Conservation (phyloP, 106 monocot species). For the Hemerocallis citrina region DNA sequence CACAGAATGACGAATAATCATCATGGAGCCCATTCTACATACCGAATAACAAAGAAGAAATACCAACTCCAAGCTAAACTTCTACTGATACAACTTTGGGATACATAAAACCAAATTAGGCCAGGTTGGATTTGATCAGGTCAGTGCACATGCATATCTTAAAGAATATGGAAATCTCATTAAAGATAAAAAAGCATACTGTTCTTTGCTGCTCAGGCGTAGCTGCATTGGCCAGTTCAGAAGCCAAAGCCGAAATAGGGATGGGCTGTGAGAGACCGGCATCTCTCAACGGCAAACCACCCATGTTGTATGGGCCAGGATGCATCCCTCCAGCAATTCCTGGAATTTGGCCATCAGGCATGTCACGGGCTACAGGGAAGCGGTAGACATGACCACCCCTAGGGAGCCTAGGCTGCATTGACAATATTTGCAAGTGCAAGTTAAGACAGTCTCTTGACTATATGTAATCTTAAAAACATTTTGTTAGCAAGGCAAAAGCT, state of each 20-base stretch:
- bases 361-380: constrained; percentile 56
- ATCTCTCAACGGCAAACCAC: constrained; percentile 36
- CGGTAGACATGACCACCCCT: constrained; percentile 59
- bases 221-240: constrained; percentile 77
- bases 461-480: neutral
- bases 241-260: constrained; percentile 55
- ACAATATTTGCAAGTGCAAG: neutral
- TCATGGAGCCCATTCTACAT: too few species aligned
- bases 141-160: too few species aligned
- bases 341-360: constrained; percentile 44
- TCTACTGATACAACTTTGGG: too few species aligned
- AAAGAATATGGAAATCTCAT: too few species aligned
- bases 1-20: too few species aligned
- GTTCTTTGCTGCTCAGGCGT: constrained; percentile 68
- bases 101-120: too few species aligned
- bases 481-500: too few species aligned
- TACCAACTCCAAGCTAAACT: too few species aligned
- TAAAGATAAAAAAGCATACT: constrained; percentile 21
- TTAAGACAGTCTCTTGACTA: neutral
- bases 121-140: too few species aligned
- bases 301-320: constrained; percentile 54
- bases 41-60: too few species aligned
- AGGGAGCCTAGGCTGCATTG: constrained; percentile 51
- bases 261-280: constrained; percentile 47
- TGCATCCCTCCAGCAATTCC: constrained; percentile 53